A percentile compares a stretch with the other conserved stretches of the same genome.
Evolutionary conservation across 2,329 filamentous ascomycete species (phyloP).

Genomic region (Botrytis tulipae): DNA sequence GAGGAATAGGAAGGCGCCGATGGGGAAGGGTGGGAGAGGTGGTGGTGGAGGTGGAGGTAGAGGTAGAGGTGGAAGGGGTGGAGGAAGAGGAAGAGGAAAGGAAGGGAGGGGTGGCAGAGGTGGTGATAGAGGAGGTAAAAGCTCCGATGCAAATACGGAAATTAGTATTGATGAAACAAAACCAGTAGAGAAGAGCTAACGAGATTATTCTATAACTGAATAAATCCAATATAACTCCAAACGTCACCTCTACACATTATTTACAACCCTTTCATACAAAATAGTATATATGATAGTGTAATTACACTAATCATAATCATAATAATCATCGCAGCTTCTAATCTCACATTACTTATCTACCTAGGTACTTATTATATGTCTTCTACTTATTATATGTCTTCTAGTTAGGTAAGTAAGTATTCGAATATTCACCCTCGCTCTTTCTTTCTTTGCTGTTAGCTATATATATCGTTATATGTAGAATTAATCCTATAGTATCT

Average conservation of each 20-base stretch:
- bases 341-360: neutral
- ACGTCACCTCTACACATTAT: neutral
- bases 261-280: accelerated
- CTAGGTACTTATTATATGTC: no score
- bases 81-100: constrained; percentile 33
- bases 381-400: neutral
- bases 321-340: neutral
- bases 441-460: no score
- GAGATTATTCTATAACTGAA: neutral
- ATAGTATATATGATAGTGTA: neutral
- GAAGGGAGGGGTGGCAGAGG: constrained; percentile 19
- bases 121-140: constrained; percentile 36
- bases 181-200: neutral
- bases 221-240: neutral
- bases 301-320: neutral
- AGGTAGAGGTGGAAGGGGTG: constrained; percentile 27
- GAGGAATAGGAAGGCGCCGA: constrained; percentile 50
- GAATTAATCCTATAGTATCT: no score
- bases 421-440: no score
- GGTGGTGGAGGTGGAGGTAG: constrained; percentile 31
- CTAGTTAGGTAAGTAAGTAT: no score
- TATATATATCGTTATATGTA: no score
- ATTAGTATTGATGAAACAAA: neutral
- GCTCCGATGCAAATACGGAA: constrained; percentile 37
- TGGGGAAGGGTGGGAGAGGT: constrained; percentile 41